A percentile compares a stretch with the other conserved stretches of the same genome.
phyloP scores from a whole-genome alignment of 768 basidiomycete genomes.

The Mycena leptocephala region DNA sequence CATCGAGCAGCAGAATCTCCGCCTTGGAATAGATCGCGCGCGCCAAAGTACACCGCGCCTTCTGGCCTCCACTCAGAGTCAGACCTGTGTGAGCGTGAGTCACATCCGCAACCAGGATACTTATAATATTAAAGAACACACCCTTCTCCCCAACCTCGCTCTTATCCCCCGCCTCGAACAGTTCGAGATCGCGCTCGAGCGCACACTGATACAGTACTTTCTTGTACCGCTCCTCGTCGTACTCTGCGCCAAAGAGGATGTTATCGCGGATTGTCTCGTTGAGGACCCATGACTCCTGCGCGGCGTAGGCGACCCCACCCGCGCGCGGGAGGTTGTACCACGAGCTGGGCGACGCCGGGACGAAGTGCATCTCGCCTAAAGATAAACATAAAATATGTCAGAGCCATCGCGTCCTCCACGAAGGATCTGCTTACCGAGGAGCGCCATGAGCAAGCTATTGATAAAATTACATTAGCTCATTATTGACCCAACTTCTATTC shows the following conservation, averaged over 20 bases:
- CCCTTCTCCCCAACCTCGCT: constrained; percentile 68
- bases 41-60: constrained; percentile 64
- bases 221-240: constrained; percentile 86
- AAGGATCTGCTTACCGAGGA: constrained; percentile 58
- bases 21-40: constrained; percentile 62
- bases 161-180: constrained; percentile 58
- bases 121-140: not conserved
- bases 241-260: constrained; percentile 86
- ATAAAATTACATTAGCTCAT: not conserved
- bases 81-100: constrained; percentile 46
- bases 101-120: not conserved
- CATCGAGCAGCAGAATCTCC: constrained; percentile 64
- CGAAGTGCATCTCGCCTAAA: constrained; percentile 78
- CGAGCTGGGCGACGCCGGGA: constrained; percentile 65
- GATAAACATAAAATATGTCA: not conserved
- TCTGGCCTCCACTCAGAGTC: constrained; percentile 64
- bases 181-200: constrained; percentile 79
- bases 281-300: constrained; percentile 91
- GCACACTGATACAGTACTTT: constrained; percentile 84
- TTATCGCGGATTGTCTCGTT: constrained; percentile 89
- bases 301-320: constrained; percentile 84
- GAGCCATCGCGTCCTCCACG: constrained; percentile 16
- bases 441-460: constrained; percentile 68
- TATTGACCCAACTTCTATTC: too few species aligned
- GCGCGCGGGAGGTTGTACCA: constrained; percentile 81